A percentile compares a stretch with the other conserved stretches of the same genome.
Conservation (phyloP, 441 rosid species). For the Euphorbia celastroides region DNA sequence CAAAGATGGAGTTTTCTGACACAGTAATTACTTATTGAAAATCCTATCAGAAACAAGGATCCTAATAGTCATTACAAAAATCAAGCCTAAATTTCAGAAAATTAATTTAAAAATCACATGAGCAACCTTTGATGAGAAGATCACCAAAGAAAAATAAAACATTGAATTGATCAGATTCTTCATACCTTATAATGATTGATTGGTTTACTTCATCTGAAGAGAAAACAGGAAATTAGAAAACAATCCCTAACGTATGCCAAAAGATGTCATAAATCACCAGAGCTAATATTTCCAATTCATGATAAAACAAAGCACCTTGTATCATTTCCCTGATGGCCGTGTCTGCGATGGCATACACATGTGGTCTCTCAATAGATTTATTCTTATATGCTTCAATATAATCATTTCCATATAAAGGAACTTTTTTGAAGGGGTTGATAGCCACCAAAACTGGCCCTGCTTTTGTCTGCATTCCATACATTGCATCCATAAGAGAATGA, state of each 20-base stretch:
- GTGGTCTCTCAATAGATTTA: slow-evolving; percentile 74
- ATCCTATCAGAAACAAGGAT: neutral
- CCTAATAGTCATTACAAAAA: neutral
- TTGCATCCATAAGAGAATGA: slow-evolving; percentile 14
- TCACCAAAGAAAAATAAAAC: slow-evolving; percentile 9
- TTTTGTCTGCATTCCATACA: slow-evolving; percentile 58
- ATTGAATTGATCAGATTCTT: slow-evolving; percentile 6
- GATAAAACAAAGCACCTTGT: slow-evolving; percentile 52
- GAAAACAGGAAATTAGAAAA: slow-evolving; percentile 28
- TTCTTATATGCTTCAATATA: slow-evolving; percentile 81
- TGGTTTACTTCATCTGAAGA: slow-evolving; percentile 96
- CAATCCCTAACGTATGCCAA: slow-evolving; percentile 7
- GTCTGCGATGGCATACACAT: slow-evolving; percentile 95
- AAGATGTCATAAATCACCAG: slow-evolving; percentile 1
- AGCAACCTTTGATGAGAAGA: neutral
- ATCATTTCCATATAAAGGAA: slow-evolving; percentile 74
- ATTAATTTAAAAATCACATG: neutral
- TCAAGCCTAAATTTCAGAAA: neutral
- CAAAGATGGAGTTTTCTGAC: neutral
- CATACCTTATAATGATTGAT: slow-evolving; percentile 98
- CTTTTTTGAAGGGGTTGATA: slow-evolving; percentile 91
- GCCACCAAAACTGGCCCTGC: slow-evolving; percentile 99
- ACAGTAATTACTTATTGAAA: neutral
- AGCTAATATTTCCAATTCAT: slow-evolving; percentile 12
- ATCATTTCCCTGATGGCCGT: slow-evolving; percentile 97